These are phyloP conservation scores for Pseudogymnoascus sp. DNA, from an alignment of 2,329 filamentous ascomycete species.

Conservation along the genomic window DNA sequence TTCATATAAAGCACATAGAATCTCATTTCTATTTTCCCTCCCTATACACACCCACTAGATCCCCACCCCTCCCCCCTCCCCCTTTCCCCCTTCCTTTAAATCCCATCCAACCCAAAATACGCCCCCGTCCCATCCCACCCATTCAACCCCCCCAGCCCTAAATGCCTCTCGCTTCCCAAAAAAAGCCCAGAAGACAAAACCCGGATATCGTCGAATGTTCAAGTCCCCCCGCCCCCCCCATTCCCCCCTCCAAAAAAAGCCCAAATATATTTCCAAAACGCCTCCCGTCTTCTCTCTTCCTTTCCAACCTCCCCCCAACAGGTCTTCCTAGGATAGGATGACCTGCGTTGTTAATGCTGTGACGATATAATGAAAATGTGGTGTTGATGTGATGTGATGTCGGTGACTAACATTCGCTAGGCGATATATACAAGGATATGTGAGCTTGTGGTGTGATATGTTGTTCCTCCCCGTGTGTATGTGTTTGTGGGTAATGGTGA, in stretches of 20 bases:
- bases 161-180: background rate
- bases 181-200: background rate
- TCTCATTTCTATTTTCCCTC: no score
- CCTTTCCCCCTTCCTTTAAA: no score
- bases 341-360: background rate
- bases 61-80: no score
- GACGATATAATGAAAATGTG: no score
- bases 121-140: background rate
- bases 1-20: no score
- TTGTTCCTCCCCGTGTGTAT: background rate
- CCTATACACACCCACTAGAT: no score
- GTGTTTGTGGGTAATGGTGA: background rate
- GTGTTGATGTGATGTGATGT: no score
- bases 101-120: conserved; percentile 12
- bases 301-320: no score
- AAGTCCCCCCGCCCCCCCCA: background rate
- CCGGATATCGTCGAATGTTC: background rate
- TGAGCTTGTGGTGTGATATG: background rate
- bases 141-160: background rate
- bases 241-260: background rate
- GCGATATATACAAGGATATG: background rate
- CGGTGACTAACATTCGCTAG: background rate
- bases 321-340: no score
- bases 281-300: no score
- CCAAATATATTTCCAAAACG: no score